phyloP scores from a whole-genome alignment of 768 basidiomycete genomes.

The Boletus pseudopeckii region DNA sequence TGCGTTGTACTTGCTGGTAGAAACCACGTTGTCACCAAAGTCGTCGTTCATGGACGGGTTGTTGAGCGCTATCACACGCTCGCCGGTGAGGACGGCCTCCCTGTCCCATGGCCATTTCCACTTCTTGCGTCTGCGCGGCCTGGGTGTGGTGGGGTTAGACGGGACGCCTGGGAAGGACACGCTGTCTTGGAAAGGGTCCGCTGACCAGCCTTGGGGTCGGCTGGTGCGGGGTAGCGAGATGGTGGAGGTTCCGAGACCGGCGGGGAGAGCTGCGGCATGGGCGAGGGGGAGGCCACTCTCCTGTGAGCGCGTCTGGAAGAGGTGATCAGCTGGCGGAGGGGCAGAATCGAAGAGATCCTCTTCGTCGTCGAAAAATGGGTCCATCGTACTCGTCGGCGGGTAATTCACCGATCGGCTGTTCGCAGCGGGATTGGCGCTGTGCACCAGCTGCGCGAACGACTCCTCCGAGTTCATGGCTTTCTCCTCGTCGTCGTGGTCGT shows the following conservation, averaged over 20 bases:
- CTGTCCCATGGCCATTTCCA: conserved; percentile 89
- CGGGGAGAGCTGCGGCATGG: conserved; percentile 56
- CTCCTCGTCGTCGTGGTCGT: conserved; percentile 5
- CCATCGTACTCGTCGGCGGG: conserved; percentile 54
- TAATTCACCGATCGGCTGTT: conserved; percentile 37
- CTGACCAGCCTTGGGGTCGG: conserved; percentile 69
- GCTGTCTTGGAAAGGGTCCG: conserved; percentile 48
- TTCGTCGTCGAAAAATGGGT: conserved; percentile 83
- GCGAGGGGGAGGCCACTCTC: conserved; percentile 57
- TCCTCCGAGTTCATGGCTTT: conserved; percentile 24
- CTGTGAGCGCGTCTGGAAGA: conserved; percentile 39
- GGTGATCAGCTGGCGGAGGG: not conserved
- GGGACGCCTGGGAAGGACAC: conserved; percentile 37
- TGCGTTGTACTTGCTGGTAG: conserved; percentile 93
- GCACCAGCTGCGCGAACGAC: conserved; percentile 28
- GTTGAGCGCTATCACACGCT: conserved; percentile 82
- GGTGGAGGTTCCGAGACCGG: conserved; percentile 52
- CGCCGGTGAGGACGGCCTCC: conserved; percentile 59
- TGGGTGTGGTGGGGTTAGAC: not conserved
- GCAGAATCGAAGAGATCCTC: conserved; percentile 43
- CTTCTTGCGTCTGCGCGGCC: conserved; percentile 22
- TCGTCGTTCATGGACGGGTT: conserved; percentile 62
- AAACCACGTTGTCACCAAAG: conserved; percentile 79
- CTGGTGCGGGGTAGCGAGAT: conserved; percentile 38
- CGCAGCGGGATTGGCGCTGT: conserved; percentile 27